phyloP scores from a whole-genome alignment of 495 filamentous ascomycete species.

The Neurospora sp. region DNA sequence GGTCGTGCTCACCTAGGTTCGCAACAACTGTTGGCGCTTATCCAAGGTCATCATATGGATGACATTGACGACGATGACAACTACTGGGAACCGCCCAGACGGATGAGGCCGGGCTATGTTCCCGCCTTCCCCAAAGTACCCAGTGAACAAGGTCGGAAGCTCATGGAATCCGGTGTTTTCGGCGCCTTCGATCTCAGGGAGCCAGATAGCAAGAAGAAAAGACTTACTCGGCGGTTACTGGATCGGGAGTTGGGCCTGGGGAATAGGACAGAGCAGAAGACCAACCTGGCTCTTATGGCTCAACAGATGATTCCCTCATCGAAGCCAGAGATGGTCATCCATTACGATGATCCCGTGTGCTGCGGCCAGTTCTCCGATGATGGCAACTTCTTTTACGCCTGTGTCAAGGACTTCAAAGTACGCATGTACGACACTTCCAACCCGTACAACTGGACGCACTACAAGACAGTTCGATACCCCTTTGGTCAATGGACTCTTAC shows the following conservation, averaged over 20 bases:
- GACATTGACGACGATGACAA: constrained; percentile 28
- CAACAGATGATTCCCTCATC: constrained; percentile 59
- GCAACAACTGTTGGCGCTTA: background rate
- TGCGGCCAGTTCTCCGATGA: constrained; percentile 95
- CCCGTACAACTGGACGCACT: constrained; percentile 90
- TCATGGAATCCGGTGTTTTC: constrained; percentile 76
- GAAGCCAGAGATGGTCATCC: constrained; percentile 75
- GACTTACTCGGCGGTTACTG: constrained; percentile 58
- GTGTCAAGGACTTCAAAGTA: constrained; percentile 83
- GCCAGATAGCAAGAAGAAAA: constrained; percentile 45
- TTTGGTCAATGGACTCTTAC: constrained; percentile 92
- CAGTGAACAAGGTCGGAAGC: constrained; percentile 57
- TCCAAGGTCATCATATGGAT: background rate
- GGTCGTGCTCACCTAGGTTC: background rate
- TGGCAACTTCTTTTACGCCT: constrained; percentile 96
- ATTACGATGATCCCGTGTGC: constrained; percentile 77
- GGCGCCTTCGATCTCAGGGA: constrained; percentile 50
- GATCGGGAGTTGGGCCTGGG: constrained; percentile 69
- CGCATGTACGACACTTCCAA: constrained; percentile 98
- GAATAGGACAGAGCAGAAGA: constrained; percentile 38
- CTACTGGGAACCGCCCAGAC: constrained; percentile 1
- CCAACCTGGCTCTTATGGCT: constrained; percentile 51
- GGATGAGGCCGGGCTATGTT: constrained; percentile 26
- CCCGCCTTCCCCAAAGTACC: constrained; percentile 63
- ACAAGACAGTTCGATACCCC: constrained; percentile 82